Evolutionary conservation across 768 basidiomycete genomes (phyloP), one percentile per base, ranked within the genome.

Genomic region (Russula ochroleuca): DNA sequence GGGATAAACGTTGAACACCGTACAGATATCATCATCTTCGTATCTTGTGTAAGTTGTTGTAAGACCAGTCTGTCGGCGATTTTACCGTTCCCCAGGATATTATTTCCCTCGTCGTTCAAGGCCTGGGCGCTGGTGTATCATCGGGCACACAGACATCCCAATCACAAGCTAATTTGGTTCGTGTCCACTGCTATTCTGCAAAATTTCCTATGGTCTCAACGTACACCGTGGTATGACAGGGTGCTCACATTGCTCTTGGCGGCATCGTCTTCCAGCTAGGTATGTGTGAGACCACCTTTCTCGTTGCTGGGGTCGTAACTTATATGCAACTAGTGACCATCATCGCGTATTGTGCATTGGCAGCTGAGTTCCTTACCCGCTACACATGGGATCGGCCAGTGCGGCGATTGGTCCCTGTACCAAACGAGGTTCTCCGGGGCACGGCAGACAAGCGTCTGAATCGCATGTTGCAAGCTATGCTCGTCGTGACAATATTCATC

Each of bases 241-340:
- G 65, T 54, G 37, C 48, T 3, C 1, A 63, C 33, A 67, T 68
- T 25, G 59, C 59, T 55, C 61, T 68, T 6, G 61, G 61, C 2
- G 67, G 67, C 8, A 66, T 56, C 13, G 17, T 66, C 15, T 66
- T 68, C 61, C 67, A 66, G 28, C 54, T 68, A n/a, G 31, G 67
- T 63, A 47, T 13, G 37, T 25, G 65, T 37, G 19, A 2, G 2
- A 21, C 60, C 15, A 11, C 38, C 19, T 7, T 31, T 33, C 5
- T 40, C 15, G 15, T 40, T 6, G 17, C 38, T n/a, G 11, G n/a
- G n/a, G n/a, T 53, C 37, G 9, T 37, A 33, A 11, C 51, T 50
- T 37, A 66, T 41, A 1, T 41, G 8, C 11, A 2, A 14, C 25
- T 13, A 68, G 67, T 66, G 35, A 41, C 67, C 33, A 66, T 65